Evolutionary conservation across 23 red algal species (phyloP), one percentile per base, ranked within the genome.

Genomic region (Gracilaria domingensis): DNA sequence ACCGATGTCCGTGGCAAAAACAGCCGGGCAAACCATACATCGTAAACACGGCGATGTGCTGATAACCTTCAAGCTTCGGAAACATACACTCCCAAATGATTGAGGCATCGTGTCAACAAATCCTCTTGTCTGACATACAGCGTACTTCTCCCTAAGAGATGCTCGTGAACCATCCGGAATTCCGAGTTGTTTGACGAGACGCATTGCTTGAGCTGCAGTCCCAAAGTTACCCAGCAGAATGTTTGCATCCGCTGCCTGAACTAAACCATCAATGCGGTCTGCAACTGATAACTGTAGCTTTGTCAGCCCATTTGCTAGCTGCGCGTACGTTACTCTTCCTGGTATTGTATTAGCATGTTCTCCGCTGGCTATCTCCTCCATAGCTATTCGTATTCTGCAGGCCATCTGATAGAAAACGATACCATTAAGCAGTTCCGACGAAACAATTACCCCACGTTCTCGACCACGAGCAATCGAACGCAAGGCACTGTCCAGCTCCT

Each of bases 221-320:
- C 77, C 88, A 66, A 92, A 92, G 61, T 92, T 92, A 8, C 71
- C 71, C 42, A 92, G 29, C 35, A 75, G 32, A 60, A 92, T 83
- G 62, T 92, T 92, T 30, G 77, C 76, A 60, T 83, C 79, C 28
- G 44, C 66, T 47, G 88, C 76, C n/a, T 60, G 48, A 14, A 92
- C 35, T 33, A 92, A 45, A 21, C 72, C 88, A 8, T 82, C 76
- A 71, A 83, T 58, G 14, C 79, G 88, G 38, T 92, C 66, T 38
- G 18, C 23, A 18, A 39, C 32, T 30, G 65, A 59, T 76, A 92
- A 32, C 16, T 38, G 64, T 33, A 83, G 47, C 36, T 48, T 39
- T 29, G 88, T 83, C 13, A 82, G 55, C 42, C 72, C 88, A 29
- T 44, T 89, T 54, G 86, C 86, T 23, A 89, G 77, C 29, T 92